Evolutionary conservation across 2,329 filamentous ascomycete species (phyloP).

Genomic region (Podosphaera aphanis): DNA sequence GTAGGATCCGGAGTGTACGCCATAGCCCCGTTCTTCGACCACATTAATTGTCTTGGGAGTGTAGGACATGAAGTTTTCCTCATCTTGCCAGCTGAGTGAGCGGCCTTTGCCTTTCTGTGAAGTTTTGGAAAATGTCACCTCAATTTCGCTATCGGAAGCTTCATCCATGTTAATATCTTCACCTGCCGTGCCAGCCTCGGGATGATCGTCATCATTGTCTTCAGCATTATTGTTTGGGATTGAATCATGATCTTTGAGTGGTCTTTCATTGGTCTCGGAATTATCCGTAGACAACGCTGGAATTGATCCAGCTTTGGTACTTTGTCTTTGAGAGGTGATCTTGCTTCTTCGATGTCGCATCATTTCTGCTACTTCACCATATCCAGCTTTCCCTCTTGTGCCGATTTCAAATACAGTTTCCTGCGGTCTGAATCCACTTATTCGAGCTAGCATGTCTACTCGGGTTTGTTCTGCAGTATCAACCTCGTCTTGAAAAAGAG

Average conservation of each 20-base stretch:
- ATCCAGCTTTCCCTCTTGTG: conserved; percentile 39
- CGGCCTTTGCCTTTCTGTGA: conserved; percentile 28
- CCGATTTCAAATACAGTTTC: conserved; percentile 96
- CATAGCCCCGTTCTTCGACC: conserved; percentile 79
- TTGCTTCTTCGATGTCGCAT: conserved; percentile 50
- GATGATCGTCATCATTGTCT: conserved; percentile 19
- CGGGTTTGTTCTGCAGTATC: conserved; percentile 45
- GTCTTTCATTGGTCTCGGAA: conserved; percentile 17
- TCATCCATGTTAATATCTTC: conserved; percentile 26
- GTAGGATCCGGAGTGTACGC: conserved; percentile 58
- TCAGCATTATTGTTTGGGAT: conserved; percentile 14
- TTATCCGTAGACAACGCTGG: conserved; percentile 16
- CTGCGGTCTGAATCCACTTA: conserved; percentile 68
- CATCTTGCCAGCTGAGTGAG: conserved; percentile 50
- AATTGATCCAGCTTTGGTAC: conserved; percentile 20
- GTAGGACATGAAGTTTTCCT: conserved; percentile 93
- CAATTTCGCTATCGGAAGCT: conserved; percentile 38
- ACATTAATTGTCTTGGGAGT: conserved; percentile 57
- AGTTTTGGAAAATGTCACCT: conserved; percentile 45
- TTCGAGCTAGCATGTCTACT: conserved; percentile 66
- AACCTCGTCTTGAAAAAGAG: conserved; percentile 52
- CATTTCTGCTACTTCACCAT: conserved; percentile 44
- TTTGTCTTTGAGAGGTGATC: conserved; percentile 32
- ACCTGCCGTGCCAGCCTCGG: conserved; percentile 16
- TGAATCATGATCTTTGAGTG: conserved; percentile 6